These are phyloP conservation scores for Anethum foeniculum DNA, from an alignment of 140 eudicot species.

Conservation along the genomic window DNA sequence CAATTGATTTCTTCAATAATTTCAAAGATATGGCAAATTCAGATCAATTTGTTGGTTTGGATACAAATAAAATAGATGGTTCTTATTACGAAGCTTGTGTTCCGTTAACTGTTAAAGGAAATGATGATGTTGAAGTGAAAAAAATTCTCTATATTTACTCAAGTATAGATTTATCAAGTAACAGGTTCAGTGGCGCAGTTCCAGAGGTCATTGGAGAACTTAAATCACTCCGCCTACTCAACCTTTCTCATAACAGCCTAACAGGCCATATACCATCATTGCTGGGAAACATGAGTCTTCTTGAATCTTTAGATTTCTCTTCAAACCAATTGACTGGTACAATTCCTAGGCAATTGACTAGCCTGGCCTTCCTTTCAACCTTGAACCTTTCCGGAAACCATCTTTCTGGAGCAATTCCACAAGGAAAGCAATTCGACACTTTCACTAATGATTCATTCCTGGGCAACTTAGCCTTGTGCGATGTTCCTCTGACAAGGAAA, in stretches of 20 bases:
- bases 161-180: neutral
- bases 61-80: neutral
- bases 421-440: no score
- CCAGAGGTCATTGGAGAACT: neutral
- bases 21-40: neutral
- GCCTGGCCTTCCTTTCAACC: neutral
- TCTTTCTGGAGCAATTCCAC: neutral
- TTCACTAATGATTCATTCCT: no score
- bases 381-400: neutral
- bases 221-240: neutral
- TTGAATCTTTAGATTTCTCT: neutral
- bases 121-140: neutral
- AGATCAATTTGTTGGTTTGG: no score
- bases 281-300: neutral
- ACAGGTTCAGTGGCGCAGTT: neutral
- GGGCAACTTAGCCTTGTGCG: no score
- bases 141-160: neutral
- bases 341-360: neutral
- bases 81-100: neutral
- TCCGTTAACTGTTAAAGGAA: neutral
- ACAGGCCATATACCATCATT: neutral
- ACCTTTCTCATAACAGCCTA: neutral
- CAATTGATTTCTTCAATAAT: neutral
- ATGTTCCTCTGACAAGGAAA: no score
- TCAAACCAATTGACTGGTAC: neutral